Evolutionary conservation across 139 green algal species (phyloP).

Genomic region (Chlorella sorokiniana): DNA sequence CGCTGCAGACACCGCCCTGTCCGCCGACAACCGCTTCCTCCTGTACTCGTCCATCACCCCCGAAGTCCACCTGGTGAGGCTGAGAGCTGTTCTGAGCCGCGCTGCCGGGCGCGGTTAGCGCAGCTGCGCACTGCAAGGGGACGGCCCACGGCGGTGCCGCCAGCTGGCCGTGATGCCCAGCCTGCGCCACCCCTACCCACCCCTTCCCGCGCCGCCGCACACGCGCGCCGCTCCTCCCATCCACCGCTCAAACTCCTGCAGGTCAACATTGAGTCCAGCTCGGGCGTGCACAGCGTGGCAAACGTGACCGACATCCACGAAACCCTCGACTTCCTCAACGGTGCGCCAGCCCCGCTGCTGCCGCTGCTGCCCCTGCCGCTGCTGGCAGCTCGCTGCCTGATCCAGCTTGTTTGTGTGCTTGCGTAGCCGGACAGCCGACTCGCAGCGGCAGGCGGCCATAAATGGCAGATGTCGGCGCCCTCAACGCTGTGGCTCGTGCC

Average conservation of each 20-base stretch:
- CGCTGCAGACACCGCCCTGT: conserved; percentile 84
- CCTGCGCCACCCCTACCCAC: too few species aligned
- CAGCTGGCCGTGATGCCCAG: too few species aligned
- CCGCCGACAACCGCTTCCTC: conserved; percentile 76
- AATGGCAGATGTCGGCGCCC: too few species aligned
- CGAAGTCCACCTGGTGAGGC: conserved; percentile 69
- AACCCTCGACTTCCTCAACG: conserved; percentile 3
- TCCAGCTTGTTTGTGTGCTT: not conserved
- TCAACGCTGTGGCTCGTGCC: too few species aligned
- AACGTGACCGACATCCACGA: conserved; percentile 79
- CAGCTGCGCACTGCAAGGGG: too few species aligned
- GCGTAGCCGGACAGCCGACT: not conserved
- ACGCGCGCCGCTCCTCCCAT: not conserved
- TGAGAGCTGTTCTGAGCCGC: not conserved
- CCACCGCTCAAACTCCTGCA: conserved; percentile 26
- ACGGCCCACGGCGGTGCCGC: too few species aligned
- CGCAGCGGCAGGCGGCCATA: not conserved
- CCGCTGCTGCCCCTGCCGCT: too few species aligned
- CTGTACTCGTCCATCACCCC: conserved; percentile 81
- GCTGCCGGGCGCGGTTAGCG: too few species aligned
- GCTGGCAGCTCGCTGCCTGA: not conserved
- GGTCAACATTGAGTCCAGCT: conserved; percentile 60
- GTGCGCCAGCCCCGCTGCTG: not conserved
- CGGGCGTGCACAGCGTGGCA: conserved; percentile 36
- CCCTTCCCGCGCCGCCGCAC: not conserved